A percentile compares a stretch with the other conserved stretches of the same genome.
Conservation (phyloP, 2,329 filamentous ascomycete genomes). For the Fusarium sarcochroum region DNA sequence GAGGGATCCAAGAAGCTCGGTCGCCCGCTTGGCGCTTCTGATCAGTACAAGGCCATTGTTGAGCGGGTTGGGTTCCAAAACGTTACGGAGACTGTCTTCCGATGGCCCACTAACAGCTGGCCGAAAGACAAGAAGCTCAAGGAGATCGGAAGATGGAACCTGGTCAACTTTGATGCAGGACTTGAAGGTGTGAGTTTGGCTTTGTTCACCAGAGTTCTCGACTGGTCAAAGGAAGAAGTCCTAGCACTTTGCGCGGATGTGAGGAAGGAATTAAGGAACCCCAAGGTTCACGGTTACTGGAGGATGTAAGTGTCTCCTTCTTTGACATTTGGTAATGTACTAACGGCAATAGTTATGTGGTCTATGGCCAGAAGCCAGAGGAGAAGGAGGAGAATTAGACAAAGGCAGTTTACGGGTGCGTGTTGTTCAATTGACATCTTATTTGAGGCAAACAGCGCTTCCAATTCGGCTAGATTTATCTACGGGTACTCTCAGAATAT, state of each 20-base stretch:
- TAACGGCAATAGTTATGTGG: neutral
- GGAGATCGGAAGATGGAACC: conserved; percentile 36
- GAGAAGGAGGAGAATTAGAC: neutral
- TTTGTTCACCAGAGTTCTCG: conserved; percentile 27
- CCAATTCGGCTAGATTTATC: no score
- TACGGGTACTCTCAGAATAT: no score
- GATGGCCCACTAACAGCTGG: conserved; percentile 41
- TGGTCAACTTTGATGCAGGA: conserved; percentile 26
- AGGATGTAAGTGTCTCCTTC: neutral
- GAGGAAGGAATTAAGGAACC: conserved; percentile 25
- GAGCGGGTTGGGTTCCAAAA: conserved; percentile 20
- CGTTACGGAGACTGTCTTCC: conserved; percentile 28
- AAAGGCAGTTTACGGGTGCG: no score
- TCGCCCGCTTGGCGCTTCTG: conserved; percentile 20
- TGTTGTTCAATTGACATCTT: no score
- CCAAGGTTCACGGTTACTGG: conserved; percentile 21
- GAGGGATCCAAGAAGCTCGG: conserved; percentile 26
- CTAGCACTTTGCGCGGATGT: conserved; percentile 20
- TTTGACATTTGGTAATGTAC: rapidly evolving
- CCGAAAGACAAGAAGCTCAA: conserved; percentile 37
- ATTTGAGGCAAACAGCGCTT: no score
- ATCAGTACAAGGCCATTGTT: conserved; percentile 22
- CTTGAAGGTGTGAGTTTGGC: conserved; percentile 34
- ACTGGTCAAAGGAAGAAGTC: conserved; percentile 25
- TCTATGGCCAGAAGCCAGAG: conserved; percentile 12